These are phyloP conservation scores for Eustoma russellianum DNA, from an alignment of 257 asterid genomes.

Conservation along the genomic window DNA sequence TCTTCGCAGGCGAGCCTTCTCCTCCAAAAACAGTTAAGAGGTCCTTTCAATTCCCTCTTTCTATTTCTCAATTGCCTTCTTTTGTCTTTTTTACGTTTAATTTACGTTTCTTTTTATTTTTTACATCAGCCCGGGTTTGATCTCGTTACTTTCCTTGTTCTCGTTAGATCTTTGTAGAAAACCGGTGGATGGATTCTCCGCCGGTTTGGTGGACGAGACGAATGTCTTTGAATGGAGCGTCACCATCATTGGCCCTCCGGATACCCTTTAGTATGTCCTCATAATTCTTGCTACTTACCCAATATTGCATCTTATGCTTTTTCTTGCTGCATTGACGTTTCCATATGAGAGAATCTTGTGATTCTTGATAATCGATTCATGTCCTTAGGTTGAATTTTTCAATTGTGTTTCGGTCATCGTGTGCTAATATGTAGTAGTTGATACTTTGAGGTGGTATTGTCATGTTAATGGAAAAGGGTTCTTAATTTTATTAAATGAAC, in stretches of 20 bases:
- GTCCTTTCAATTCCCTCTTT: constrained; percentile 6
- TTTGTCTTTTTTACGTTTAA: neutral
- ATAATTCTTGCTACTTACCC: neutral
- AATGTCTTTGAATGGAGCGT: constrained; percentile 84
- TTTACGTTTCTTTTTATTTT: too few relatives aligned
- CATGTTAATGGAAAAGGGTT: neutral
- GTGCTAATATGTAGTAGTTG: neutral
- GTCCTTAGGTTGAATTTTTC: neutral
- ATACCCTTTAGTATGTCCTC: constrained; percentile 32
- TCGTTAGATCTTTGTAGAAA: constrained; percentile 58
- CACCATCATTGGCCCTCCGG: constrained; percentile 82
- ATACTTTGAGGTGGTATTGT: too few relatives aligned
- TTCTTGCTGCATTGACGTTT: neutral
- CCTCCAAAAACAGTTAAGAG: constrained; percentile 75
- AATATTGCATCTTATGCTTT: constrained; percentile 2
- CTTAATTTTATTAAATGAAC: too few relatives aligned
- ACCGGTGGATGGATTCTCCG: constrained; percentile 85
- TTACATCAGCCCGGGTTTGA: too few relatives aligned
- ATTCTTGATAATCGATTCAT: neutral
- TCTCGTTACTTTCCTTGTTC: too few relatives aligned
- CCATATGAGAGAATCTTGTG: neutral
- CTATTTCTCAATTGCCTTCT: neutral
- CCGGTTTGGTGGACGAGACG: constrained; percentile 64
- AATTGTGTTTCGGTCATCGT: neutral
- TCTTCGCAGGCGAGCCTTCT: constrained; percentile 63